Conservation (phyloP, 768 basidiomycete species). For the Xerocomellus chrysenteron region DNA sequence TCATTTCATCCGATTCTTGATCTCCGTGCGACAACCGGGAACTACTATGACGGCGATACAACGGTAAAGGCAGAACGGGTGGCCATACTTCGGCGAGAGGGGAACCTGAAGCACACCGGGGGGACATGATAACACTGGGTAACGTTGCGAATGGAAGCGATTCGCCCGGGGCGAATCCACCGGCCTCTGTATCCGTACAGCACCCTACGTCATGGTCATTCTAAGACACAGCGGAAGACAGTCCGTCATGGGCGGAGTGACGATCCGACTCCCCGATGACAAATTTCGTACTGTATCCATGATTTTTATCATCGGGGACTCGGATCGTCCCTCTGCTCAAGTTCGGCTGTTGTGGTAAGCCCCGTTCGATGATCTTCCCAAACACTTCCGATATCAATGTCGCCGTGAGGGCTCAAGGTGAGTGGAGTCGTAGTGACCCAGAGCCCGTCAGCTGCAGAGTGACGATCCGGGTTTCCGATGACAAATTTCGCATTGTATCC, state of each 20-base stretch:
- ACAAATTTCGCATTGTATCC: not conserved
- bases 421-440: slow-evolving; percentile 1
- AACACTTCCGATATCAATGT: not conserved
- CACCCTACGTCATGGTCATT: not conserved
- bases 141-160: slow-evolving; percentile 10
- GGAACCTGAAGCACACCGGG: not conserved
- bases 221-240: not conserved
- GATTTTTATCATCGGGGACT: not conserved
- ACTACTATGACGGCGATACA: not conserved
- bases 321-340: not conserved
- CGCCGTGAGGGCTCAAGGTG: not conserved
- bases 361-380: not conserved
- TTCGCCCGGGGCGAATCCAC: slow-evolving; percentile 13
- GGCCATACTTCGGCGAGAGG: not conserved
- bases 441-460: too few species aligned
- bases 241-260: not conserved
- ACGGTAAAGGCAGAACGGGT: not conserved
- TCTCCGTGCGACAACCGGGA: not conserved
- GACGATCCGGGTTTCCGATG: too few species aligned
- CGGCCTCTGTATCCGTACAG: slow-evolving; percentile 1
- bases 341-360: not conserved
- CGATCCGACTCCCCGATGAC: too few species aligned
- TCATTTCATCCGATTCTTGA: not conserved
- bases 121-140: not conserved
- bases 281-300: not conserved